Evolutionary conservation across 2,329 filamentous ascomycete genomes (phyloP), one percentile per base, ranked within the genome.

Genomic region (Hypomyces perniciosus): DNA sequence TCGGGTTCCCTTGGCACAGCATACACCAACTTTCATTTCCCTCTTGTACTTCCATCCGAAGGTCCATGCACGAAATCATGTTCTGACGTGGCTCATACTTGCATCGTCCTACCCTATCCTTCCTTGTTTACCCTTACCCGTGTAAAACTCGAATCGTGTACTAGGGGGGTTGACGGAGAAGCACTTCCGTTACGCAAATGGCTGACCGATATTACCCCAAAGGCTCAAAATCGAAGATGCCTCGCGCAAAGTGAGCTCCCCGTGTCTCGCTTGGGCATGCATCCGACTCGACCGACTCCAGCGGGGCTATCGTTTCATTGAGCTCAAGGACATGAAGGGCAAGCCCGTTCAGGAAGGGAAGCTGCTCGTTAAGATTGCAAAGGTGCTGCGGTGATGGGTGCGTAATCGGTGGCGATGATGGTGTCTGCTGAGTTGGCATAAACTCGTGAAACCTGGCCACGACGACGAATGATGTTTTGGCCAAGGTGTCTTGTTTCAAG

Each of bases 281-380:
- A 75, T 82, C 60, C 77, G 80, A 4, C 73, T 83, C 9, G 79
- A 82, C 64, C 76, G 79, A 37, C 71, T 83, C 2, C 73, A 70
- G 43, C 66, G 65, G 43, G 80, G 80, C 13, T 81, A 80, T 63
- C 75, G 80, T 41, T 77, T 80, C 55, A 65, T 83, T 46, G 65
- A 69, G 37, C 70, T 83, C 41, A 63, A 73, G 56, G 72, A 80
- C 51, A 64, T 65, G 26, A 66, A 69, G 28, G 75, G 77, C 13
- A 65, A 69, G 42, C 65, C 68, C 9, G 72, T 76, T 27, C 60
- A 68, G 5, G 75, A 73, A 48, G 70, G 70, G 8, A 73, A 75
- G 56, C 62, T 83, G 44, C 67, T 82, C 38, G 74, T 81, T 46
- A 78, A 70, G 52, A 70, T 83, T 31, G 67, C 72, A 40, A 82